These are phyloP conservation scores for Penicillium cataractarum DNA, from an alignment of 495 filamentous ascomycete species.

Conservation along the genomic window DNA sequence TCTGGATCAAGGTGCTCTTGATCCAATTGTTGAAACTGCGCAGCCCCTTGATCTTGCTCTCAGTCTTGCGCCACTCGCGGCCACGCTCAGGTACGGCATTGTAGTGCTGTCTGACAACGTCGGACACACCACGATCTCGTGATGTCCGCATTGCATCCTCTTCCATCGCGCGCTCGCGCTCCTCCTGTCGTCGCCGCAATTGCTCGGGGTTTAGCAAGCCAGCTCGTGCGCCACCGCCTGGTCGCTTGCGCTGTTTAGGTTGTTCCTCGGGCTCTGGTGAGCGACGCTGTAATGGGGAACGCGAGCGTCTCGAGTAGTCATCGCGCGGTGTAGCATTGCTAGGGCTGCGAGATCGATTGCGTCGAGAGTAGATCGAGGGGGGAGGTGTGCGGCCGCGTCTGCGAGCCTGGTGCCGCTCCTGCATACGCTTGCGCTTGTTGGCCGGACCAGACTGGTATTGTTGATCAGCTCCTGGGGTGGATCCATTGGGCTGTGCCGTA, in stretches of 20 bases:
- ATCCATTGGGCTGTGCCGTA: constrained; percentile 22
- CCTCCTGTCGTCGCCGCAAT: constrained; percentile 66
- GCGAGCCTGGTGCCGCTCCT: constrained; percentile 49
- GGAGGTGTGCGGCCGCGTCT: constrained; percentile 44
- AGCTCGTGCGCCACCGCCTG: constrained; percentile 79
- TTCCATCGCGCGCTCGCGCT: constrained; percentile 63
- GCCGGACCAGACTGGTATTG: constrained; percentile 24
- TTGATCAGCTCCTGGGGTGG: constrained; percentile 22
- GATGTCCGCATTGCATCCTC: constrained; percentile 54
- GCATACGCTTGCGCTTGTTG: constrained; percentile 47
- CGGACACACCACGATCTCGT: constrained; percentile 64
- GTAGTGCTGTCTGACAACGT: constrained; percentile 91
- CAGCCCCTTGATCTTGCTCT: constrained; percentile 90
- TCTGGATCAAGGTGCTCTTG: constrained; percentile 95
- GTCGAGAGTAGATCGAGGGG: constrained; percentile 48
- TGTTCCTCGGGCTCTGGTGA: constrained; percentile 47
- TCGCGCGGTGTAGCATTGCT: constrained; percentile 30
- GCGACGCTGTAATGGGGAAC: constrained; percentile 41
- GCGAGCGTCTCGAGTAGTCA: constrained; percentile 35
- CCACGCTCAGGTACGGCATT: constrained; percentile 89
- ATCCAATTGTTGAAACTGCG: constrained; percentile 98
- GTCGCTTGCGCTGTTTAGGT: constrained; percentile 78
- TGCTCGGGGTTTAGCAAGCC: constrained; percentile 69
- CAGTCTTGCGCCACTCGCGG: constrained; percentile 90
- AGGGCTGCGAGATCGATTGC: constrained; percentile 41